phyloP scores from a whole-genome alignment of 192 early-diverging fungal genomes.

The Cetraspora pellucida region DNA sequence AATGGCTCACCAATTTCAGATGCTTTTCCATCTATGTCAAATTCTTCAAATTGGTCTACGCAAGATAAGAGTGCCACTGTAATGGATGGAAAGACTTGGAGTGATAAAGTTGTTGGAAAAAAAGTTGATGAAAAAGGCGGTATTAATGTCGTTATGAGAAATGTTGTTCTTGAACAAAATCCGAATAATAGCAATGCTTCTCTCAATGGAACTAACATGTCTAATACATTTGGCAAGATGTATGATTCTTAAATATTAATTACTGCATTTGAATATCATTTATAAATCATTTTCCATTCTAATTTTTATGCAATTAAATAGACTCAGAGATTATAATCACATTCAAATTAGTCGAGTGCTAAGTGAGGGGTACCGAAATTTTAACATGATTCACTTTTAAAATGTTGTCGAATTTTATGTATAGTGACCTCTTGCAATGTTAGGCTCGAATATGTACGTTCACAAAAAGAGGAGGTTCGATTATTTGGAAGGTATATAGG shows the following conservation, averaged over 20 bases:
- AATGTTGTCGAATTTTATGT: neutral
- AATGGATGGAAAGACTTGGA: neutral
- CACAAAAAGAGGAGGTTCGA: conserved; percentile 40
- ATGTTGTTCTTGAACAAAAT: neutral
- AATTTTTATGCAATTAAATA: neutral
- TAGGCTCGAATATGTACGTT: conserved; percentile 39
- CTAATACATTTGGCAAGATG: conserved; percentile 9
- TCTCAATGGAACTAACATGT: neutral
- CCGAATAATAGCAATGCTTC: neutral
- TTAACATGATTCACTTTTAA: neutral
- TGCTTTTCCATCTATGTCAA: too few relatives aligned
- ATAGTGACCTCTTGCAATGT: neutral
- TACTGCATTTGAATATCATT: neutral
- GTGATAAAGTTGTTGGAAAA: neutral
- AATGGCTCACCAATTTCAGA: too few relatives aligned
- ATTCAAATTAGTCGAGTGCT: conserved; percentile 32
- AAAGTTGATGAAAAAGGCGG: neutral
- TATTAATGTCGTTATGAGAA: neutral
- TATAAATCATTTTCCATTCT: neutral
- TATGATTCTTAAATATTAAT: neutral
- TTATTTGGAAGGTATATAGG: conserved; percentile 42
- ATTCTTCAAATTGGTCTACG: too few relatives aligned
- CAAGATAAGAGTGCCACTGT: too few relatives aligned
- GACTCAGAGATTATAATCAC: conserved; percentile 42
- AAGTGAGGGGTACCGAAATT: conserved; percentile 35